Conservation (phyloP, 495 filamentous ascomycete species). For the Aspergillus ellipticus region DNA sequence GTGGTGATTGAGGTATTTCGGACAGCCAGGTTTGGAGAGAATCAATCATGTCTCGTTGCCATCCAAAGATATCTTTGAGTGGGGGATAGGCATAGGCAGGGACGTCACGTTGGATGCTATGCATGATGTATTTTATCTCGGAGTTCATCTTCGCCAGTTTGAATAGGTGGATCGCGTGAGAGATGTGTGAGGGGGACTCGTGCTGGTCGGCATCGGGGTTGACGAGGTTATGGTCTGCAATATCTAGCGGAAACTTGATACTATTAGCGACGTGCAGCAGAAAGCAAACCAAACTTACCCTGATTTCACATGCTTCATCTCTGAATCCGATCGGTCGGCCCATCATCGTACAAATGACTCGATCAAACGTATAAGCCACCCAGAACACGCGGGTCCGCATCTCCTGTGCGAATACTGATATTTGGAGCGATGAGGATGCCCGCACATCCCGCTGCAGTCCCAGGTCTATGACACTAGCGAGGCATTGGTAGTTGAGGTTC, state of each 20-base stretch:
- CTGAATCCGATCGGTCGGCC: slow-evolving; percentile 46
- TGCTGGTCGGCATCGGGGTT: slow-evolving; percentile 3
- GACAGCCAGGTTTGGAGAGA: slow-evolving; percentile 30
- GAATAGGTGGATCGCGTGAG: slow-evolving; percentile 42
- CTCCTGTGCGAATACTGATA: slow-evolving; percentile 42
- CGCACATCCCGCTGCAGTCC: slow-evolving; percentile 44
- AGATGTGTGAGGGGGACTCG: slow-evolving; percentile 32
- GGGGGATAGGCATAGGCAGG: slow-evolving; percentile 40
- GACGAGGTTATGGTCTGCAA: slow-evolving; percentile 27
- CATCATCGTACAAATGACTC: slow-evolving; percentile 47
- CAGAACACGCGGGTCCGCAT: slow-evolving; percentile 49
- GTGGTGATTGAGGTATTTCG: slow-evolving; percentile 22
- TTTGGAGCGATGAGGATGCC: slow-evolving; percentile 24
- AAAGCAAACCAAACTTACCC: slow-evolving; percentile 20
- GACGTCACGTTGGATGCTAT: slow-evolving; percentile 36
- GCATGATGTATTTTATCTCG: slow-evolving; percentile 48
- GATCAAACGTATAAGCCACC: slow-evolving; percentile 45
- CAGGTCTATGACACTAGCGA: slow-evolving; percentile 43
- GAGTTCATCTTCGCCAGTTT: slow-evolving; percentile 41
- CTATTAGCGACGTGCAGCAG: not conserved
- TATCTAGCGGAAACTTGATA: slow-evolving; percentile 28
- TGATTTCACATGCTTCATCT: slow-evolving; percentile 47
- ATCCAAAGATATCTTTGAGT: slow-evolving; percentile 33
- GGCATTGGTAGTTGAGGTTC: slow-evolving; percentile 47
- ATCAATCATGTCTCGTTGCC: slow-evolving; percentile 38